phyloP scores from a whole-genome alignment of 441 rosid species.

The Syzygium syzygioides region DNA sequence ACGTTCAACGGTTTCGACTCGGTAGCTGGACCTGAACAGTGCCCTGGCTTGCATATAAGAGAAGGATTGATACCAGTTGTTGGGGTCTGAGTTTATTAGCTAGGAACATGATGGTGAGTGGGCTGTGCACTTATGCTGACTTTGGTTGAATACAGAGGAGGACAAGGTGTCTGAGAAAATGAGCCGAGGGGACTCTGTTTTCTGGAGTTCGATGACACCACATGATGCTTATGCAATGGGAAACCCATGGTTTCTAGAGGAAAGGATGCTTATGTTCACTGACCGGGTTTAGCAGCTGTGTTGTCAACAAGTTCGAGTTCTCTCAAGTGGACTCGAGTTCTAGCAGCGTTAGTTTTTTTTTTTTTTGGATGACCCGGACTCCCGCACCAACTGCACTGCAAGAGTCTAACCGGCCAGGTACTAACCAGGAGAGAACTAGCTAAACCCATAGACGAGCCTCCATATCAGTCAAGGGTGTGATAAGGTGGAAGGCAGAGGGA shows the following conservation, averaged over 20 bases:
- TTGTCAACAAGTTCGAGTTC: slow-evolving; percentile 1
- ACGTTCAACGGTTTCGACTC: neutral
- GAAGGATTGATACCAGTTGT: neutral
- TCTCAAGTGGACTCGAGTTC: neutral
- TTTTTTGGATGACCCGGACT: no score
- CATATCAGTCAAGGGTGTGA: no score
- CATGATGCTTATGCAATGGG: neutral
- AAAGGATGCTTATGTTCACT: slow-evolving; percentile 7
- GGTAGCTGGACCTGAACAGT: neutral
- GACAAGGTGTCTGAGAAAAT: slow-evolving; percentile 19
- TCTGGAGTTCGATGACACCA: slow-evolving; percentile 16
- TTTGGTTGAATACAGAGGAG: neutral
- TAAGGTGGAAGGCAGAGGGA: no score
- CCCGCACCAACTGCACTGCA: no score
- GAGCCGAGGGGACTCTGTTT: slow-evolving; percentile 17
- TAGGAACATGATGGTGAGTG: slow-evolving; percentile 8
- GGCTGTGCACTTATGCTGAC: neutral
- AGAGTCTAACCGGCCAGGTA: no score
- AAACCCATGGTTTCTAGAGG: neutral
- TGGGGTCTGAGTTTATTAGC: slow-evolving; percentile 7
- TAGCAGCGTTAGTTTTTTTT: neutral
- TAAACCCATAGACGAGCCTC: no score
- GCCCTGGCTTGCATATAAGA: neutral
- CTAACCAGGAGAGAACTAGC: no score
- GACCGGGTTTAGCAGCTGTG: neutral